A percentile compares a stretch with the other conserved stretches of the same genome.
Evolutionary conservation across 2,329 filamentous ascomycete genomes (phyloP).

Genomic region (Exserohilum rostratum): DNA sequence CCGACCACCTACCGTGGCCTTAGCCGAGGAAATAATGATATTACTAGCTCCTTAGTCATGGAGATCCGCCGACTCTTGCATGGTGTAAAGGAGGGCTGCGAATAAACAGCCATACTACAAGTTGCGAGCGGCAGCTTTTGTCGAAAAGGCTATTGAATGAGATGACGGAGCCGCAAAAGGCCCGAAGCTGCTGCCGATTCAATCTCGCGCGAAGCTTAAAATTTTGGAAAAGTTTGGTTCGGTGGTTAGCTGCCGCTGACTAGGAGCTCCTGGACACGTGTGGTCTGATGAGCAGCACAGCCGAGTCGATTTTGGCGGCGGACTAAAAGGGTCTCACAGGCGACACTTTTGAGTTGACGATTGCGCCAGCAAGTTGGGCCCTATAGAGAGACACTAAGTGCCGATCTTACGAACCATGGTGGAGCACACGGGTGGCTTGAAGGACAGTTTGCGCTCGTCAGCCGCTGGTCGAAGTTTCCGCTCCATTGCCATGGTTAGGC

Average conservation of each 20-base stretch:
- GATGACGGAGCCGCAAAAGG: conserved; percentile 10
- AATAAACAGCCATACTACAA: conserved; percentile 7
- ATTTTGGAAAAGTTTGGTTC: conserved; percentile 9
- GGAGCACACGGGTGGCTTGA: conserved; percentile 13
- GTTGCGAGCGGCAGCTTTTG: conserved; percentile 5
- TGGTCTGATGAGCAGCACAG: conserved; percentile 6
- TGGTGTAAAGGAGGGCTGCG: background rate
- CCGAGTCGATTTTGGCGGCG: conserved; percentile 2
- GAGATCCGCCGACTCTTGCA: background rate
- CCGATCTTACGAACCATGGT: conserved; percentile 13
- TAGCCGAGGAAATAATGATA: background rate
- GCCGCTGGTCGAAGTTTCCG: conserved; percentile 12
- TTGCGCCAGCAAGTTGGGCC: conserved; percentile 9
- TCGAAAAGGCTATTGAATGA: conserved; percentile 11
- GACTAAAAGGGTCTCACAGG: conserved; percentile 3
- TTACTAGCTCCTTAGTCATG: background rate
- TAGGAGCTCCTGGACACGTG: conserved; percentile 7
- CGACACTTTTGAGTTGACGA: conserved; percentile 9
- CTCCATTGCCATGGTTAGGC: conserved; percentile 1
- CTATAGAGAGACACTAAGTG: conserved; percentile 1
- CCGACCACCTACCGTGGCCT: background rate
- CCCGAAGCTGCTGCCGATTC: conserved; percentile 12
- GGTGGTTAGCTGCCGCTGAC: conserved; percentile 15
- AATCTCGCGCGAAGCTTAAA: conserved; percentile 4
- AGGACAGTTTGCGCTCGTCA: conserved; percentile 3